Percentiles rank a stretch among this genome's conserved stretches.
These are phyloP conservation scores for Fusarium sulawesiense DNA, from an alignment of 2,329 filamentous ascomycete species.

Conservation along the genomic window DNA sequence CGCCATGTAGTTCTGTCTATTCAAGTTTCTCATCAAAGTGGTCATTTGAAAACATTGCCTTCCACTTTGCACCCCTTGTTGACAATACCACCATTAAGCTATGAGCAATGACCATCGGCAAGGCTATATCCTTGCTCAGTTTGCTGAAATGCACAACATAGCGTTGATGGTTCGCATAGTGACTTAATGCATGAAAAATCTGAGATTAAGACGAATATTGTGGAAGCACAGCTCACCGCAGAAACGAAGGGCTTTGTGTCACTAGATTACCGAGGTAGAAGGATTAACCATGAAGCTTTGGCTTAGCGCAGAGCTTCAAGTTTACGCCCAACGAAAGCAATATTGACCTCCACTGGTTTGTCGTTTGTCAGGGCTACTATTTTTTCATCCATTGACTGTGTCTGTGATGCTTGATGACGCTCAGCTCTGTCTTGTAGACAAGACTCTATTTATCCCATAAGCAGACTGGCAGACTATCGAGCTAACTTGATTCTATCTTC, in stretches of 20 bases:
- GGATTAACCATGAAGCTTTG: not conserved
- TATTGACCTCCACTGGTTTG: not conserved
- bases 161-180: not conserved
- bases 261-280: not conserved
- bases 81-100: not conserved
- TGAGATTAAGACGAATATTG: not conserved
- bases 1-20: not conserved
- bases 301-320: not conserved
- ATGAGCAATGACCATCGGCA: not conserved
- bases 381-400: not conserved
- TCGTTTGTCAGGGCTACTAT: not conserved
- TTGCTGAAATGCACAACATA: not conserved
- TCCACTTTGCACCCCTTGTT: not conserved
- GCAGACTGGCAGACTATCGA: not conserved
- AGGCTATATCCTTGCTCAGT: not conserved
- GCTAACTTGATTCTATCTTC: not conserved
- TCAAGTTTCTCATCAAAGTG: not conserved
- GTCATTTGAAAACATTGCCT: not conserved
- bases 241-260: not conserved
- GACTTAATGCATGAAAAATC: not conserved
- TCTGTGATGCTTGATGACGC: not conserved
- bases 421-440: not conserved
- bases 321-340: not conserved
- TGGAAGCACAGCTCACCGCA: not conserved
- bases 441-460: not conserved